Base-by-base conservation (phyloP, 257 asterid species). In the Scutellaria barbata region DNA sequence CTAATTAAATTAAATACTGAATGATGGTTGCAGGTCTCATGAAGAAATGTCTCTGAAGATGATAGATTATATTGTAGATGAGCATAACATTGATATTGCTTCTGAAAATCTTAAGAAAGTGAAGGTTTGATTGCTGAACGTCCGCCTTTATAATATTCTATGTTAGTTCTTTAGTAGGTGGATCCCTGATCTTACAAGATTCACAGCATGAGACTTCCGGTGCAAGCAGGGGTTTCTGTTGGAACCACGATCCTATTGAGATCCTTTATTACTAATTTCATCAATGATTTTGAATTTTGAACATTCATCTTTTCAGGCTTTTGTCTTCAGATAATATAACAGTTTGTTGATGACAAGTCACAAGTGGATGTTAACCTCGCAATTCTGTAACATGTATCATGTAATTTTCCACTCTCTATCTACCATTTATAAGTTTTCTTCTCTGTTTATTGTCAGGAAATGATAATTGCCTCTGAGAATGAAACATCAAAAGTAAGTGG, bases 11-110 rank as follows among this genome's bases (percentile, higher is more conserved):
- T 22, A 71, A 60, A 76, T 62, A 70, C 2, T 45, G 69, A 76
- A 67, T 68, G 53, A 63, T 22, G 60, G 63, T 52, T 84, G 66
- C 88, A 92, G 97, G 98, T 88, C 90, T 64, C 98, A 90, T 79
- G 98, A 92, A 82, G 96, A 90, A 61, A 92, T 90, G 96, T 92
- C 97, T 74, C 75, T 80, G 84, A 85, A 81, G 85, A 88, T 90
- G 96, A 88, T 90, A 77, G 94, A 85, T 70, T 83, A 82, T 80
- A 77, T 90, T 60, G 98, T 90, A 53, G 95, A 90, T 73, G 88
- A 85, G 73, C 95, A 93, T 68, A 75, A 76, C 83, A 93, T 93
- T 63, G 97, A 93, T 51, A 83, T 90, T 81, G 87, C 66, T 37
- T 41, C 89, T 74, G 94, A 74, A 37, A 42, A 63, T 35, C 81